These are phyloP conservation scores for Ceratocystis albifundus DNA, from an alignment of 2,329 filamentous ascomycete genomes.

Conservation along the genomic window DNA sequence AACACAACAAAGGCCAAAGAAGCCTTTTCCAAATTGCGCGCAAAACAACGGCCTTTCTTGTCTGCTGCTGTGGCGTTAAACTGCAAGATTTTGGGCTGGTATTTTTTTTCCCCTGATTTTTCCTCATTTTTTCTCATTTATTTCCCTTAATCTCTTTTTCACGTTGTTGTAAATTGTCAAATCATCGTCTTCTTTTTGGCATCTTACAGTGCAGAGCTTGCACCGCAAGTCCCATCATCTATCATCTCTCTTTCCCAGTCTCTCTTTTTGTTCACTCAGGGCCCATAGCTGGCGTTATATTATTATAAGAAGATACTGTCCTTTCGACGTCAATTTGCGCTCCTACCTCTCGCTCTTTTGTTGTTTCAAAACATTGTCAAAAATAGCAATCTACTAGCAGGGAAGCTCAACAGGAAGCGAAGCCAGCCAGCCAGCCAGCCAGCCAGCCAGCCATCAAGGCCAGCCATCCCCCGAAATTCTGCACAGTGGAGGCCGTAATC, in stretches of 20 bases:
- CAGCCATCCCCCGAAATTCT: constrained; percentile 3
- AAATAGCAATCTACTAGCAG: constrained; percentile 4
- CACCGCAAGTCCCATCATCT: not conserved
- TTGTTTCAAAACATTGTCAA: constrained; percentile 9
- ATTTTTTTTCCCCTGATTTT: too few relatives aligned
- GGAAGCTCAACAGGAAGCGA: constrained; percentile 11
- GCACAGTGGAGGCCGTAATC: constrained; percentile 20
- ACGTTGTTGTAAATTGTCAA: not conserved
- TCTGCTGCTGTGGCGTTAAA: too few relatives aligned
- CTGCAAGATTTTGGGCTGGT: not conserved
- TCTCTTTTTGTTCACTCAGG: not conserved
- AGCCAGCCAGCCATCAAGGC: not conserved
- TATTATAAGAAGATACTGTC: too few relatives aligned
- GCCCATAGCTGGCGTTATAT: too few relatives aligned
- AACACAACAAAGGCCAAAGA: not conserved
- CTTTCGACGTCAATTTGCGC: not conserved
- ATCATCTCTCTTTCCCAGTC: not conserved
- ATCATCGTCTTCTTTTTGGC: not conserved
- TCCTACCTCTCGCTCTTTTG: not conserved
- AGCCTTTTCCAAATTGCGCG: not conserved
- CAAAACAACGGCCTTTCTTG: not conserved
- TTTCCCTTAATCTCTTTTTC: not conserved
- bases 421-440: constrained; percentile 3
- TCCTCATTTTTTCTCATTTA: not conserved
- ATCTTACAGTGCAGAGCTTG: not conserved